A percentile compares a stretch with the other conserved stretches of the same genome.
Conservation (phyloP, 1,284 basidiomycete genomes). For the Leccinum proximum region DNA sequence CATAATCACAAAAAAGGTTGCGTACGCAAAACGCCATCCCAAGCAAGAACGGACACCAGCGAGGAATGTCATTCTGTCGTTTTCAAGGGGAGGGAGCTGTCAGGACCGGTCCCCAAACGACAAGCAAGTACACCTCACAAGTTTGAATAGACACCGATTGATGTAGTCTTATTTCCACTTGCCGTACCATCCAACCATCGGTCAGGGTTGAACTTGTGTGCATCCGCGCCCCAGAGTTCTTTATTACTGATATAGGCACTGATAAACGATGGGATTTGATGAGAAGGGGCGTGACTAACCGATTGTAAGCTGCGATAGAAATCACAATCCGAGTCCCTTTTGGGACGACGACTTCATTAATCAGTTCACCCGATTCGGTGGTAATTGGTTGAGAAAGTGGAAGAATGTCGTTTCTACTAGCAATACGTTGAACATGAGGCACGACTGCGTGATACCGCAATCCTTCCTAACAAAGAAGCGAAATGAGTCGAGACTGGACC, state of each 20-base stretch:
- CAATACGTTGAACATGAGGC: conserved; percentile 33
- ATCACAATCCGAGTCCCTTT: conserved; percentile 33
- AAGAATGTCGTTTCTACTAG: conserved; percentile 39
- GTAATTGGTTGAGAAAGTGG: conserved; percentile 41
- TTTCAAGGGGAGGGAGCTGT: not conserved
- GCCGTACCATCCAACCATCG: conserved; percentile 41
- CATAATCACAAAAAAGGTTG: not conserved
- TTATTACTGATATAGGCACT: conserved; percentile 32
- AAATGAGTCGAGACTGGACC: not conserved
- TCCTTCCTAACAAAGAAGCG: conserved; percentile 31
- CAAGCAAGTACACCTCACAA: conserved; percentile 36
- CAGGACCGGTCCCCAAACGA: not conserved
- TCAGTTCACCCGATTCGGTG: conserved; percentile 32
- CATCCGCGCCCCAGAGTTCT: conserved; percentile 48
- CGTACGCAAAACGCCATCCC: conserved; percentile 47
- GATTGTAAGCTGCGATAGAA: conserved; percentile 36
- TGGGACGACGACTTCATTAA: conserved; percentile 34
- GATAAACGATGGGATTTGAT: conserved; percentile 2
- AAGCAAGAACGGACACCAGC: conserved; percentile 41
- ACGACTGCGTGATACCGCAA: conserved; percentile 37
- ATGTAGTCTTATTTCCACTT: conserved; percentile 32
- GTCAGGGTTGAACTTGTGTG: conserved; percentile 47
- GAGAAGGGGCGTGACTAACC: conserved; percentile 19
- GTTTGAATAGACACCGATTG: conserved; percentile 48
- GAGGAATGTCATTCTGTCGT: conserved; percentile 40